Evolutionary conservation across 129 eudicot genomes (phyloP), one percentile per base, ranked within the genome.

Genomic region (Lactuca saligna): DNA sequence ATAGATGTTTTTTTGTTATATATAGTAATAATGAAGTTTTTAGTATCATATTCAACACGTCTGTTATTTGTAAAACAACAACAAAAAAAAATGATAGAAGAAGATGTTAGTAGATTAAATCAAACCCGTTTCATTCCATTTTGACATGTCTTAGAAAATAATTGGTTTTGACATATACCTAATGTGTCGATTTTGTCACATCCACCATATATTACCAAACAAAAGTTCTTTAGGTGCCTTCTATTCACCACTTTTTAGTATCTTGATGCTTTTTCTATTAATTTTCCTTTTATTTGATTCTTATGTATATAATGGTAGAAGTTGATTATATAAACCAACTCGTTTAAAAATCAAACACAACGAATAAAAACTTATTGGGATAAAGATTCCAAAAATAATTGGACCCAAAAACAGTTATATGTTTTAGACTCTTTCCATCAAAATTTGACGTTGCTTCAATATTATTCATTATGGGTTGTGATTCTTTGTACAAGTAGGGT

Each of bases 401-500:
- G 58, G 70, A 54, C 71, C 71, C 48, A 29, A 54, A 73, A 41
- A 73, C 17, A 64, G 57, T 63, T 71, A 39, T n/a, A 63, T 73
- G 78, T 63, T 73, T 3, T 56, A 54, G 54, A 73, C 57, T 17
- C 49, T 63, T 55, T 73, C 35, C 57, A 73, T 64, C 49, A 41
- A 64, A 46, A 17, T 25, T 65, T 63, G 63, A 44, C 46, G 9
- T 56, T 69, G 31, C 65, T 69, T 37, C 41, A 12, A 57, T 39
- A 54, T 68, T 68, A 46, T 66, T 51, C 29, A 51, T 33, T 15
- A 17, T 37, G 55, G 63, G 11, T 63, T 54, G 57, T 74, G 25
- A 55, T 64, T 54, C 29, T 68, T 58, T 35, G 74, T 75, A 67
- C 80, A 75, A 12, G 74, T 75, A 67, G 80, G 80, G 80, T 67